Percentiles rank a stretch among this genome's conserved stretches.
Evolutionary conservation across 2,329 filamentous ascomycete genomes (phyloP).

Genomic region (Colletotrichum spaethianum): DNA sequence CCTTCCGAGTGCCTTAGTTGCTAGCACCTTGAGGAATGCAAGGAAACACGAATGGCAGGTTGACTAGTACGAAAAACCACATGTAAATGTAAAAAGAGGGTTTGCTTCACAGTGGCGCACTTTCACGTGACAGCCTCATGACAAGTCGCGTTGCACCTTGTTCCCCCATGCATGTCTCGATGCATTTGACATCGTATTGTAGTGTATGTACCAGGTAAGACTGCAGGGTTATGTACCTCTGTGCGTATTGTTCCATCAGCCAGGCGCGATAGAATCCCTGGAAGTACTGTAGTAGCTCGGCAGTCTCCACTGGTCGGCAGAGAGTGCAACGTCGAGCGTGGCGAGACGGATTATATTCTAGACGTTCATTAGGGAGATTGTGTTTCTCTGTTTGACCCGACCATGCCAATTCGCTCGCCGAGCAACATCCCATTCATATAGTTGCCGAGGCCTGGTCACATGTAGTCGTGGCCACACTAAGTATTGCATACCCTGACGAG

Average conservation of each 20-base stretch:
- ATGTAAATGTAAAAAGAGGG: background rate
- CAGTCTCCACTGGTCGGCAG: background rate
- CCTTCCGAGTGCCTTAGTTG: no score
- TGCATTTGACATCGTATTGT: background rate
- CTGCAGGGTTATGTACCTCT: no score
- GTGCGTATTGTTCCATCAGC: background rate
- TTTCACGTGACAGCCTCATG: background rate
- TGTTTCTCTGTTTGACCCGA: background rate
- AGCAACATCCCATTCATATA: background rate
- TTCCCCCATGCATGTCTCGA: background rate
- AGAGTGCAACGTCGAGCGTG: background rate
- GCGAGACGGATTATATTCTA: background rate
- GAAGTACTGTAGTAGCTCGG: background rate
- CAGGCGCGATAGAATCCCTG: background rate
- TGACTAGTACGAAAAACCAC: background rate
- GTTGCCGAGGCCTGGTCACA: background rate
- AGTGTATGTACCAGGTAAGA: background rate
- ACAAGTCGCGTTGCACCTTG: background rate
- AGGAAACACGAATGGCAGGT: background rate
- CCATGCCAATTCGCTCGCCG: background rate
- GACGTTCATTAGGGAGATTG: background rate
- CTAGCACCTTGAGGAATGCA: background rate
- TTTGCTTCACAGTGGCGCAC: background rate
- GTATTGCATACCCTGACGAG: background rate
- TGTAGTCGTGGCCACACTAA: background rate